Evolutionary conservation across 805 yeast species (phyloP).

Genomic region (Wickerhamomyces bisporus): DNA sequence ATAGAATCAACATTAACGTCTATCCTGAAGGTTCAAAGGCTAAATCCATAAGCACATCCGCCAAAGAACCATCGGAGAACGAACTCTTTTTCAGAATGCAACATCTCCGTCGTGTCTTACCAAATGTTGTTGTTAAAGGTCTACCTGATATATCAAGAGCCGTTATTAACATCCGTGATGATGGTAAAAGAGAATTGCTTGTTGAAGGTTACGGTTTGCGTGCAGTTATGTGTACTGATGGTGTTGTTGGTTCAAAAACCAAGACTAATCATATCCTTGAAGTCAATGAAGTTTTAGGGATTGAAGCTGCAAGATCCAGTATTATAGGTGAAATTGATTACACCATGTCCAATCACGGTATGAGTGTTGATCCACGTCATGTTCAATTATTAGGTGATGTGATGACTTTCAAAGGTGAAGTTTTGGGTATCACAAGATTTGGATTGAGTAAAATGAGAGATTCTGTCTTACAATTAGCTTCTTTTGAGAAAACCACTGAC

Average conservation of each 20-base stretch:
- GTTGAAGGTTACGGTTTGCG: slow-evolving; percentile 98
- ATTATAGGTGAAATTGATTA: slow-evolving; percentile 93
- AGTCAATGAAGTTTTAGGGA: slow-evolving; percentile 84
- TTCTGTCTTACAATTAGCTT: slow-evolving; percentile 92
- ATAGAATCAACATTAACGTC: slow-evolving; percentile 62
- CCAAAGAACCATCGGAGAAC: slow-evolving; percentile 33
- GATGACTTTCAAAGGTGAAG: slow-evolving; percentile 98
- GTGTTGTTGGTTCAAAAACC: slow-evolving; percentile 85
- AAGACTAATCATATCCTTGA: slow-evolving; percentile 90
- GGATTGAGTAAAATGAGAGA: slow-evolving; percentile 99
- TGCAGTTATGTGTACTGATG: slow-evolving; percentile 96
- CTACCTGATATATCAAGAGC: slow-evolving; percentile 89
- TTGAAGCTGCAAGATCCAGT: slow-evolving; percentile 94
- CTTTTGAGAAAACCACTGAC: slow-evolving; percentile 97
- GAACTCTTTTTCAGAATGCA: slow-evolving; percentile 85
- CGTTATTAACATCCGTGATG: slow-evolving; percentile 87
- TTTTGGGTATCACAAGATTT: slow-evolving; percentile 94
- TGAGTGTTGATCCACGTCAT: slow-evolving; percentile 99
- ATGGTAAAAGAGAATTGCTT: slow-evolving; percentile 80
- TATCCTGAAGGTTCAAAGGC: slow-evolving; percentile 35
- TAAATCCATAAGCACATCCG: slow-evolving; percentile 38
- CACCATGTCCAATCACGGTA: slow-evolving; percentile 98
- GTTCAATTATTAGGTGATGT: slow-evolving; percentile 96
- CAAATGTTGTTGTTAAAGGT: slow-evolving; percentile 89
- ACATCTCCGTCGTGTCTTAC: slow-evolving; percentile 77